Percentiles rank a stretch among this genome's conserved stretches.
Evolutionary conservation across 257 asterid genomes (phyloP).

Genomic region (Solanum gandarillasii): DNA sequence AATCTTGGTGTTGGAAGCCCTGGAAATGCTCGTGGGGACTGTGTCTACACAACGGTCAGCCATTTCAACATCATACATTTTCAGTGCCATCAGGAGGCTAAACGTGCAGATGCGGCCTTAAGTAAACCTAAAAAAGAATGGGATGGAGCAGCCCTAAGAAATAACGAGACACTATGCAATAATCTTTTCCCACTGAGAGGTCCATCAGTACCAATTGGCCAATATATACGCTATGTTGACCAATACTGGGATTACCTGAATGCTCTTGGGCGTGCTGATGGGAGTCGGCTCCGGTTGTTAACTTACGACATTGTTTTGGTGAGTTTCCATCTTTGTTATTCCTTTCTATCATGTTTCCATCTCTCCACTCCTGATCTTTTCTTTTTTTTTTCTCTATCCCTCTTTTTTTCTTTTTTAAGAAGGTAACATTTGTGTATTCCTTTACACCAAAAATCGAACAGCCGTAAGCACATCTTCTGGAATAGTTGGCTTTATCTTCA

Average conservation of each 20-base stretch:
- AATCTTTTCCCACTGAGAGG: slow-evolving; percentile 86
- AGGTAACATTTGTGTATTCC: neutral
- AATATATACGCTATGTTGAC: slow-evolving; percentile 75
- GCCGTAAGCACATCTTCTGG: neutral
- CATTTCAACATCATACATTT: slow-evolving; percentile 97
- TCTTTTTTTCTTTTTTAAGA: neutral
- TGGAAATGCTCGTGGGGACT: slow-evolving; percentile 88
- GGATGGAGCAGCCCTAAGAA: slow-evolving; percentile 99
- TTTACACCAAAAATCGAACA: neutral
- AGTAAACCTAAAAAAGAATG: slow-evolving; percentile 91
- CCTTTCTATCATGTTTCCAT: neutral
- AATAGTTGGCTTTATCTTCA: neutral
- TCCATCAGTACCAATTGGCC: slow-evolving; percentile 75
- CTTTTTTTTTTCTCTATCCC: neutral
- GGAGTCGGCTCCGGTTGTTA: slow-evolving; percentile 81
- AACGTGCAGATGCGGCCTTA: slow-evolving; percentile 92
- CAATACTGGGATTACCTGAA: slow-evolving; percentile 98
- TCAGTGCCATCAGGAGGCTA: slow-evolving; percentile 99
- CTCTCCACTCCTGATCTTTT: neutral
- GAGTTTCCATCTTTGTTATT: slow-evolving; percentile 8
- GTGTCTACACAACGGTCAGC: slow-evolving; percentile 96
- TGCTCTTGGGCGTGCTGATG: slow-evolving; percentile 96
- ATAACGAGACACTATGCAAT: slow-evolving; percentile 89
- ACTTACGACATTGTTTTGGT: slow-evolving; percentile 95
- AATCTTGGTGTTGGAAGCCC: slow-evolving; percentile 81